These are phyloP conservation scores for Saksenaea vasiformis DNA, from an alignment of 371 early-diverging fungal species.

Conservation along the genomic window DNA sequence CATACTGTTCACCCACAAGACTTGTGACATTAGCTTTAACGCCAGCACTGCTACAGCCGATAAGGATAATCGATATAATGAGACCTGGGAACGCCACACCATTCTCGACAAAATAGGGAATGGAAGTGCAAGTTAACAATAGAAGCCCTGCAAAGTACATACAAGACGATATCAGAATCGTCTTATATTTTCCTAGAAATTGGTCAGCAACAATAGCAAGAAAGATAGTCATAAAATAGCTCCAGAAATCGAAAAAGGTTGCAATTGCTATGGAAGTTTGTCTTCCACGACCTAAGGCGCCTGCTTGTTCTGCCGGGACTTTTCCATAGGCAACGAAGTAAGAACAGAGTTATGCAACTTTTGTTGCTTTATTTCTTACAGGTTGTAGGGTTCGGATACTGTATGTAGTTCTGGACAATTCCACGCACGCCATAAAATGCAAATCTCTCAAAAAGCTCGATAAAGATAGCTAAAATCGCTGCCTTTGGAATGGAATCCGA, in stretches of 20 bases:
- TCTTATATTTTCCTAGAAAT: constrained; percentile 72
- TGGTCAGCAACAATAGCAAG: constrained; percentile 75
- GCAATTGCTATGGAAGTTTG: constrained; percentile 55
- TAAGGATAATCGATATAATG: constrained; percentile 54
- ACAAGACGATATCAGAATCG: constrained; percentile 61
- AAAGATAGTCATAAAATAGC: constrained; percentile 70
- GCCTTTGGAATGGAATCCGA: too few relatives aligned
- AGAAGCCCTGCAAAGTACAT: constrained; percentile 64
- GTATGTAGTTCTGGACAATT: constrained; percentile 5
- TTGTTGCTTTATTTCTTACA: not conserved
- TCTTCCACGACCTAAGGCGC: constrained; percentile 25
- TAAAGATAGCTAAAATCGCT: too few relatives aligned
- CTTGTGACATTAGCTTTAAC: constrained; percentile 20
- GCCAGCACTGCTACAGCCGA: constrained; percentile 39
- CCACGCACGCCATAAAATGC: constrained; percentile 3
- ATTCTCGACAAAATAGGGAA: constrained; percentile 43
- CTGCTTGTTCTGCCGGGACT: constrained; percentile 23
- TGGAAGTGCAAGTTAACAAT: constrained; percentile 54
- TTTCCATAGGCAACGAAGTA: not conserved
- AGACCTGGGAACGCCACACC: constrained; percentile 57
- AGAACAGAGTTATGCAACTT: too few relatives aligned
- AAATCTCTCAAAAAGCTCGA: not conserved
- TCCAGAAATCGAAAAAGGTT: constrained; percentile 68
- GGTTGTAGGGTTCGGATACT: not conserved
- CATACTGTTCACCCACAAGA: constrained; percentile 10